Evolutionary conservation across 768 basidiomycete species (phyloP), one percentile per base, ranked within the genome.

Genomic region (Termitomyces sp.): DNA sequence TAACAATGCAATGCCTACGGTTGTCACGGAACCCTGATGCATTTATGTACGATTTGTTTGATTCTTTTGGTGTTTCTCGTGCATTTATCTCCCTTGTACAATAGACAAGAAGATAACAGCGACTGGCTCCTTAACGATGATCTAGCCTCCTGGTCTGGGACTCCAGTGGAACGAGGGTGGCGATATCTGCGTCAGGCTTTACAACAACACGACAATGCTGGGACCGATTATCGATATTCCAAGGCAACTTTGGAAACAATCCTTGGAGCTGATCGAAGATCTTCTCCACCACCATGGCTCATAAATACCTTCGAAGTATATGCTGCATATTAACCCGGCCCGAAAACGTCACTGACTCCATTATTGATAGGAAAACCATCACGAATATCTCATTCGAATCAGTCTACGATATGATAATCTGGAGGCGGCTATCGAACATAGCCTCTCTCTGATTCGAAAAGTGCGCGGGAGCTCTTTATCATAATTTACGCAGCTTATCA

Each of bases 61-160:
- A 52, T 56, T 55, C 55, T 48, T 43, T 43, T 23, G 55, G 41
- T 23, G 54, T 55, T 59, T 50, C 23, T 10, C 41, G n/a, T 57
- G 46, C 63, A 28, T 56, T 64, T 16, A 61, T 58, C 59, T 41
- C 26, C 52, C 64, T 50, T 71, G 46, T 20, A 30, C n/a, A 57
- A 28, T 54, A 94, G 92, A 50, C 80, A 82, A 72, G 84, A 87
- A 64, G 84, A 89, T 56, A 82, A 81, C 4, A 84, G 85, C 1
- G 85, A 88, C 62, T 98, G 95, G 95, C 77, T 98, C 36, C 76
- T 91, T 40, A 87, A 87, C 20, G 91, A 93, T 67, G 84, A 87
- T 60, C 81, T 91, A 10, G 80, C 86, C 2, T 88, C 89, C 0
- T 96, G 96, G 88, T 82, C 89, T 20, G 95, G 95, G 4, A 82